These are phyloP conservation scores for Paxillus ammoniavirescens DNA, from an alignment of 768 basidiomycete species.

Conservation along the genomic window DNA sequence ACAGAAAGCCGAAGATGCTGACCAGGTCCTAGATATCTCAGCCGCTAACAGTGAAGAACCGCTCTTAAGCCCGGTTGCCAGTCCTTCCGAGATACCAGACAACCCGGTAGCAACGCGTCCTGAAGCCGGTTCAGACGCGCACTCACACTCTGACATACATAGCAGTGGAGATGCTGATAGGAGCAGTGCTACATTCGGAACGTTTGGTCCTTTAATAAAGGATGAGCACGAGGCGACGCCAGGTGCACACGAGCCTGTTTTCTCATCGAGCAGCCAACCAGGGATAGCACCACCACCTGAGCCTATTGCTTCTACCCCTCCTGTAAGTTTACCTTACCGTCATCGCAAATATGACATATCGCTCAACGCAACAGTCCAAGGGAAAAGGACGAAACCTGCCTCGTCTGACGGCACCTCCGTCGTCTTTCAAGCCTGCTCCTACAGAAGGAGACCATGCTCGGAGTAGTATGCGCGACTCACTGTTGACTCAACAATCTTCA, in stretches of 20 bases:
- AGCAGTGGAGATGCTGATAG: conserved; percentile 16
- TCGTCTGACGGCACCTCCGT: conserved; percentile 35
- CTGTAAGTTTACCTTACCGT: conserved; percentile 19
- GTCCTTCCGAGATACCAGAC: conserved; percentile 10
- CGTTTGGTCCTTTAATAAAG: conserved; percentile 21
- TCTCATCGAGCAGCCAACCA: conserved; percentile 8
- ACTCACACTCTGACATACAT: conserved; percentile 10
- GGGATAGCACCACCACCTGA: conserved; percentile 13
- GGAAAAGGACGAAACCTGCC: conserved; percentile 34
- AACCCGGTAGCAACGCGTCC: conserved; percentile 10
- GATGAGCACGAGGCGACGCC: conserved; percentile 12
- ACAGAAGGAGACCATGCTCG: conserved; percentile 38
- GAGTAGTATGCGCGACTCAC: conserved; percentile 55
- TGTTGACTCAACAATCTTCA: conserved; percentile 61
- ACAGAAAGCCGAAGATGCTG: conserved; percentile 6
- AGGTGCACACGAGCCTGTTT: neutral
- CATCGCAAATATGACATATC: conserved; percentile 11
- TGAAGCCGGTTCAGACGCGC: conserved; percentile 11
- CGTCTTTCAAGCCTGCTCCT: conserved; percentile 29
- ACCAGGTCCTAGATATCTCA: conserved; percentile 30
- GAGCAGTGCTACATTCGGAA: conserved; percentile 23
- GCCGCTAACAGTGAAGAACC: conserved; percentile 16
- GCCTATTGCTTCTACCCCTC: conserved; percentile 9
- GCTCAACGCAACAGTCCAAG: conserved; percentile 30
- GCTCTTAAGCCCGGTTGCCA: conserved; percentile 2